Conservation (phyloP, 257 asterid genomes). For the Penstemon newberryi region DNA sequence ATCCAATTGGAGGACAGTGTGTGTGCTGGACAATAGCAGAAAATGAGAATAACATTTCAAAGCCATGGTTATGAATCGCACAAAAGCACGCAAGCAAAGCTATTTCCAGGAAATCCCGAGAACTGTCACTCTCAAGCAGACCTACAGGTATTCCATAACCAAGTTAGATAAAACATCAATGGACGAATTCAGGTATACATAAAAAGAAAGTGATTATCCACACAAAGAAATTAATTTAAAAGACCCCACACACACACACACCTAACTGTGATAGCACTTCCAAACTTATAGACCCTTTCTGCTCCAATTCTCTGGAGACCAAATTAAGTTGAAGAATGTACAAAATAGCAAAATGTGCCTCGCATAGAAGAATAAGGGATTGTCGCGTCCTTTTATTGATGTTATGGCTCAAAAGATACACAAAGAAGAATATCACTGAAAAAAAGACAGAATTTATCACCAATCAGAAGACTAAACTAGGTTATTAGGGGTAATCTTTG, state of each 20-base stretch:
- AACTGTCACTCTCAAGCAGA: constrained; percentile 69
- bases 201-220: constrained; percentile 22
- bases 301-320: constrained; percentile 66
- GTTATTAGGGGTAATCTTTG: constrained; percentile 6
- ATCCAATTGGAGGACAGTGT: constrained; percentile 88
- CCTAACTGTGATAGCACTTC: constrained; percentile 84
- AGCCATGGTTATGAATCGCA: constrained; percentile 92
- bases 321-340: constrained; percentile 91
- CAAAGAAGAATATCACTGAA: constrained; percentile 95
- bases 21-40: constrained; percentile 88
- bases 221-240: constrained; percentile 29
- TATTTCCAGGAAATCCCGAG: constrained; percentile 85
- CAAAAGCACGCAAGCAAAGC: constrained; percentile 93
- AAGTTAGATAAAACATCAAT: constrained; percentile 26
- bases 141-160: constrained; percentile 54
- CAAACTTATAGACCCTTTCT: constrained; percentile 62
- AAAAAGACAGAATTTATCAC: constrained; percentile 30
- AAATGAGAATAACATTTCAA: constrained; percentile 83
- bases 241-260: constrained; percentile 33
- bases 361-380: constrained; percentile 86
- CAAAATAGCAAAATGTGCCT: constrained; percentile 81
- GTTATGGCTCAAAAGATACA: constrained; percentile 78
- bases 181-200: constrained; percentile 24
- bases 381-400: constrained; percentile 74
- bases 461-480: constrained; percentile 35